Percentiles rank a stretch among this genome's conserved stretches.
These are phyloP conservation scores for Chenopodium berlandieri DNA, from an alignment of 148 eudicot genomes.

Conservation along the genomic window DNA sequence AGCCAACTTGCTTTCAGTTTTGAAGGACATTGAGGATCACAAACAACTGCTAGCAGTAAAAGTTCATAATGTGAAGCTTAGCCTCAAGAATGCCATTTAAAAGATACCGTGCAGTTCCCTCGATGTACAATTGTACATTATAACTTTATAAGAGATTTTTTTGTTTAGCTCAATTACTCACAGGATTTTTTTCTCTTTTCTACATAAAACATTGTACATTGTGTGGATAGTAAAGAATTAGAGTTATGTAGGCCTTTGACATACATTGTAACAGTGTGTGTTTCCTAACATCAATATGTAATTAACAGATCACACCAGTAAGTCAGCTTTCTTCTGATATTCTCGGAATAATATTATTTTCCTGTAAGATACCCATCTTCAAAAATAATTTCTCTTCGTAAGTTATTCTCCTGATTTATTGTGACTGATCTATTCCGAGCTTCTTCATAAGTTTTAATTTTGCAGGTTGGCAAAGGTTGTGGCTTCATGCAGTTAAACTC, in stretches of 20 bases:
- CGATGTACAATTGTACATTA: constrained; percentile 11
- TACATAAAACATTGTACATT: constrained; percentile 19
- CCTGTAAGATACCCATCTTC: background rate
- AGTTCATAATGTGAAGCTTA: constrained; percentile 59
- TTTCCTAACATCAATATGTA: constrained; percentile 13
- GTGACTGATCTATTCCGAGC: too few relatives aligned
- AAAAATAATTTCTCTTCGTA: too few relatives aligned
- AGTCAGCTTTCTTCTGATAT: background rate
- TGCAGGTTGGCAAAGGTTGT: too few relatives aligned
- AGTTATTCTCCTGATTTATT: too few relatives aligned
- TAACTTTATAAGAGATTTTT: background rate
- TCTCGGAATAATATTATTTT: background rate
- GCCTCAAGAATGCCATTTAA: constrained; percentile 45
- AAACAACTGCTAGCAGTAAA: constrained; percentile 54
- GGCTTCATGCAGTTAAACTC: too few relatives aligned
- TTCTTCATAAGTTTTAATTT: too few relatives aligned
- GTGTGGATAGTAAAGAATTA: constrained; percentile 25
- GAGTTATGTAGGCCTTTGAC: constrained; percentile 9
- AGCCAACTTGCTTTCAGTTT: constrained; percentile 50
- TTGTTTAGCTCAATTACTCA: background rate
- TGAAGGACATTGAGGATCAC: constrained; percentile 70
- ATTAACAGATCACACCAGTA: constrained; percentile 17
- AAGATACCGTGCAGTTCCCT: constrained; percentile 1
- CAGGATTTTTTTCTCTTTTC: background rate
- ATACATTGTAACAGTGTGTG: background rate